Percentiles rank a stretch among this genome's conserved stretches.
Evolutionary conservation across 192 early-diverging fungal genomes (phyloP).

Genomic region (Umbelopsis isabellina): DNA sequence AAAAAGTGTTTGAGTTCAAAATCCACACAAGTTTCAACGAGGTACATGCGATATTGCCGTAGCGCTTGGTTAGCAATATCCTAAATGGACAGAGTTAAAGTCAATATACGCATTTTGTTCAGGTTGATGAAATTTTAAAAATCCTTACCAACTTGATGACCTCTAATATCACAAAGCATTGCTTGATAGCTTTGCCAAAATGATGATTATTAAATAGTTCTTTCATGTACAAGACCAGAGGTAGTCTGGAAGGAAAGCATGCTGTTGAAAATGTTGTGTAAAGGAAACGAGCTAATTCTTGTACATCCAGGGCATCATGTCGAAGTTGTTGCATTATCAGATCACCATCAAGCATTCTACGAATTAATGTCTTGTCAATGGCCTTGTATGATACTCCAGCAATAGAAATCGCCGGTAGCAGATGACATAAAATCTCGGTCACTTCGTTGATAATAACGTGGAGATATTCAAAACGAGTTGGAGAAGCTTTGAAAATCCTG

Average conservation of each 20-base stretch:
- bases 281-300: constrained; percentile 60
- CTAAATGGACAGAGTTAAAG: constrained; percentile 15
- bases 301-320: constrained; percentile 68
- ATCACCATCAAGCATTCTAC: constrained; percentile 58
- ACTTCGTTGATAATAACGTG: constrained; percentile 77
- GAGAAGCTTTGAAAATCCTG: constrained; percentile 12
- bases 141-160: constrained; percentile 47
- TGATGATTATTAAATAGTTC: constrained; percentile 57
- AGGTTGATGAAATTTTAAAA: background rate
- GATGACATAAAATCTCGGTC: constrained; percentile 68
- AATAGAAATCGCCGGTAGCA: constrained; percentile 48
- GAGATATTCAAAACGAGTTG: constrained; percentile 45
- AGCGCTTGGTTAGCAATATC: constrained; percentile 48
- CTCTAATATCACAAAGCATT: constrained; percentile 81
- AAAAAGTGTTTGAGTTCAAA: constrained; percentile 49
- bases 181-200: constrained; percentile 63
- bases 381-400: constrained; percentile 28
- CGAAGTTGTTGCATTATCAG: constrained; percentile 64
- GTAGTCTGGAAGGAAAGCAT: constrained; percentile 55
- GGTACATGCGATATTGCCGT: constrained; percentile 37
- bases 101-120: too few relatives aligned
- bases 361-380: constrained; percentile 44
- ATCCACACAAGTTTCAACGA: constrained; percentile 46
- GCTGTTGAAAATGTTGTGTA: constrained; percentile 63
- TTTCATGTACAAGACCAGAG: constrained; percentile 51